These are phyloP conservation scores for Nidularia pulvinata DNA, from an alignment of 768 basidiomycete genomes.

Conservation along the genomic window DNA sequence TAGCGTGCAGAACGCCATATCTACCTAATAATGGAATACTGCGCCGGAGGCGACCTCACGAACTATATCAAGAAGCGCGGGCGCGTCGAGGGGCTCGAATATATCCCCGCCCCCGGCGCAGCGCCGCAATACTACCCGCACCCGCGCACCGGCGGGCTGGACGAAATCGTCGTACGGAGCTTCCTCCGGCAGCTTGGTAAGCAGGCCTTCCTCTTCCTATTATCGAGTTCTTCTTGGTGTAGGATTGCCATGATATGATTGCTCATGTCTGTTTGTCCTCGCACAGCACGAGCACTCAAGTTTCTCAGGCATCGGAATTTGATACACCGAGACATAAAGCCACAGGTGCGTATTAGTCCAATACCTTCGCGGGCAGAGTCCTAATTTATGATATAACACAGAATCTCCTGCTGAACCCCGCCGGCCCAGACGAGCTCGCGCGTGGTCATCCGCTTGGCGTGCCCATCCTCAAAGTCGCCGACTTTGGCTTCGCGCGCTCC, in stretches of 20 bases:
- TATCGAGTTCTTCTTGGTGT: not conserved
- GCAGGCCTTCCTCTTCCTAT: slow-evolving; percentile 12
- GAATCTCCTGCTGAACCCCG: slow-evolving; percentile 90
- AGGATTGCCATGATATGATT: not conserved
- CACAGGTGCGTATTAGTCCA: slow-evolving; percentile 53
- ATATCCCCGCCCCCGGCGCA: slow-evolving; percentile 65
- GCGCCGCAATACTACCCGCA: slow-evolving; percentile 88
- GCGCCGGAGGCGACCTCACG: slow-evolving; percentile 94
- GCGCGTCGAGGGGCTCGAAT: slow-evolving; percentile 86
- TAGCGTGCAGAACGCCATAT: slow-evolving; percentile 78
- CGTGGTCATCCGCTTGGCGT: slow-evolving; percentile 91
- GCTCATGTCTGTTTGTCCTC: not conserved
- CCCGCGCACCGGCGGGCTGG: slow-evolving; percentile 87
- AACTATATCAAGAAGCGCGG: slow-evolving; percentile 99
- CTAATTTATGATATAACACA: slow-evolving; percentile 24
- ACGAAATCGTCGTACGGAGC: slow-evolving; percentile 88
- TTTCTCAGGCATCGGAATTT: slow-evolving; percentile 88
- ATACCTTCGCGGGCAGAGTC: not conserved
- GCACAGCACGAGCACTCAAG: slow-evolving; percentile 85
- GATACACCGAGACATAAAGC: slow-evolving; percentile 98
- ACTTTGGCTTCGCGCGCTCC: slow-evolving; percentile 96
- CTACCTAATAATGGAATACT: slow-evolving; percentile 98
- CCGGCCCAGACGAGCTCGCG: slow-evolving; percentile 75
- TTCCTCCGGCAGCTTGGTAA: slow-evolving; percentile 89
- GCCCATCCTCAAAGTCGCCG: slow-evolving; percentile 95